Conservation (phyloP, 192 early-diverging fungal genomes). For the Dissophora ornata region DNA sequence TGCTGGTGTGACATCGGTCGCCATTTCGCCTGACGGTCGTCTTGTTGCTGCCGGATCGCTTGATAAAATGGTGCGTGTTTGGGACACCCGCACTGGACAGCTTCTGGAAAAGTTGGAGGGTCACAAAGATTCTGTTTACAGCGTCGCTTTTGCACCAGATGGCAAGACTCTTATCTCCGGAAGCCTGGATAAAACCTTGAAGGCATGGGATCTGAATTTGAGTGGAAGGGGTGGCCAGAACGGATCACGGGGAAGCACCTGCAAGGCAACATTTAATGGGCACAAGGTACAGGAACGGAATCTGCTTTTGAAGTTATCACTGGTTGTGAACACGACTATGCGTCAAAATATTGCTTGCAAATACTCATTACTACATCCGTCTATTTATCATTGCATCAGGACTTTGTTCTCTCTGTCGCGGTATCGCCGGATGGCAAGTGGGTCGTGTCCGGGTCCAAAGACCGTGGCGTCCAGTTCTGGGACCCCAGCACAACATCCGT, state of each 20-base stretch:
- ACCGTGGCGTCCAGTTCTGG: constrained; percentile 95
- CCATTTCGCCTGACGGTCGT: constrained; percentile 89
- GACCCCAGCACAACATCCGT: constrained; percentile 79
- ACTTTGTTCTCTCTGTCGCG: constrained; percentile 97
- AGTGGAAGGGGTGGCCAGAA: constrained; percentile 40
- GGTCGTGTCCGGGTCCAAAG: constrained; percentile 93
- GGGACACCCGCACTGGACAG: constrained; percentile 85
- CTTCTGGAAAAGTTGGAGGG: constrained; percentile 92
- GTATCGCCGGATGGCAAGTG: constrained; percentile 86
- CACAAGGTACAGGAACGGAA: constrained; percentile 57
- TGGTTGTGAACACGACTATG: no score
- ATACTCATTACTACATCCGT: no score
- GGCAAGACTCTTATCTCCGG: constrained; percentile 93
- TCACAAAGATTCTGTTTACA: constrained; percentile 96
- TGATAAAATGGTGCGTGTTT: constrained; percentile 93
- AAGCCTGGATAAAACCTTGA: constrained; percentile 90
- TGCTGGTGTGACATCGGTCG: constrained; percentile 95
- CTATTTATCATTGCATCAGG: constrained; percentile 55
- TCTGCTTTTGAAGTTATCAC: no score
- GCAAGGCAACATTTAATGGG: constrained; percentile 61
- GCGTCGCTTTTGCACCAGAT: constrained; percentile 94
- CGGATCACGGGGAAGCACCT: constrained; percentile 43
- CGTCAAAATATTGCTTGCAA: no score
- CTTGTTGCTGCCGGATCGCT: constrained; percentile 91
- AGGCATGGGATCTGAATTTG: constrained; percentile 88